Evolutionary conservation across 306 rosid genomes (phyloP), one percentile per base, ranked within the genome.

Genomic region (Abrus precatorius): DNA sequence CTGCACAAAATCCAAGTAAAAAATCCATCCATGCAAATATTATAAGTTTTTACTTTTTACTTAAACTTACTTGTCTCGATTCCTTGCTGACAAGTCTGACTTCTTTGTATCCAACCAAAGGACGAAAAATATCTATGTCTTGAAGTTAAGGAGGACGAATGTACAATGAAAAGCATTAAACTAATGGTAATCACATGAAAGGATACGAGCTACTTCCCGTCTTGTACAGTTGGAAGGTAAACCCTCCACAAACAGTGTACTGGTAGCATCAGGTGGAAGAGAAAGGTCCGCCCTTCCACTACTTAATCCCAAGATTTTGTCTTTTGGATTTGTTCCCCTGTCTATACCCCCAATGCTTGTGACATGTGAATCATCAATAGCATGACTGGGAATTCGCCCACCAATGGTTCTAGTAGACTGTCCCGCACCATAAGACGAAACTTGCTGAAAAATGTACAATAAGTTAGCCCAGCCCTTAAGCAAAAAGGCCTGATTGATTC

Each of bases 191-290:
- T 11, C 63, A 47, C 32, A 70, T 29, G 60, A 79, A 90, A 95
- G 91, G 97, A 95, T 95, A 95, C 99, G 99, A 79, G 99, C 99
- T 50, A 95, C 95, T 90, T 95, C 99, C 65, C 99, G 95, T 74
- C 97, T 85, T 4, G 95, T 83, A 78, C 97, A 95, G 84, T 88
- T 90, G 75, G 95, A 62, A 70, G 99, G 99, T 80, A 95, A 90
- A 67, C 99, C 99, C 88, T 95, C 99, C 64, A 95, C 99, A 85
- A 89, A 95, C 12, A 95, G 91, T 9, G 97, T 95, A 87, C 87
- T 93, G 49, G 97, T 85, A 87, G 99, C 97, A 86, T 90, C 97
- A 54, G 93, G 95, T 45, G 99, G 99, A 84, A 95, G 95, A 55
- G 97, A 88, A 82, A 84, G 86, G 59, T 90, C 97, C 32, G 90